Evolutionary conservation across 176 grass and related monocot genomes (phyloP), one percentile per base, ranked within the genome.

Genomic region (Metroxylon sagu): DNA sequence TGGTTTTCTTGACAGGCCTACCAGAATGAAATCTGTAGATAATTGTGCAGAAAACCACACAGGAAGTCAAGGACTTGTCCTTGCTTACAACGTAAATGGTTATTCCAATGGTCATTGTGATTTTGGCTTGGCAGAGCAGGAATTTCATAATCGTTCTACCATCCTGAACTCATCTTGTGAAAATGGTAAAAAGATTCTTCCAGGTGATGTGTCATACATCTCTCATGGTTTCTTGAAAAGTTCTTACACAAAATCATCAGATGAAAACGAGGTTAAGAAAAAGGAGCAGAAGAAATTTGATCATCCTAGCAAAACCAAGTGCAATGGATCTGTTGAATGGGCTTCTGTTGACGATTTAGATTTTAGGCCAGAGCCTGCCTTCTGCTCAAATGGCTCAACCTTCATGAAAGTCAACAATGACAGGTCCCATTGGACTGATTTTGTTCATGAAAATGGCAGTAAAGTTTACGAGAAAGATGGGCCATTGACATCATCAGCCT

Each of bases 1-100:
- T 51, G 84, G 93, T 80, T 81, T 88, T 35, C 62, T 88, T 48
- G 66, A 98, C 52, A 83, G 74, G 16, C 69, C 73, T 19, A 67
- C 77, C 43, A 76, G 55, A 59, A 59, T 73, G 50, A 92, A 82
- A 53, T 56, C 81, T 67, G 64, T 65, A 15, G 75, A 54, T 56
- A 16, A 19, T 49, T 67, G 63, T 71, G 66, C 74, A 61, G 61
- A 25, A 65, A 52, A 18, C 57, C 74, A 62, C 52, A 69, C 76
- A 64, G 52, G 43, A 15, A 19, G 23, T 4, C 52, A 65, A 18
- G 62, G 25, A 54, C 23, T 62, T 73, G 65, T 62, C 67, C 57
- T 55, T 56, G 59, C 65, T 49, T 49, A 16, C 43, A 72, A 83
- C 28, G 17, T 58, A 66, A 77, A 82, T 76, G 72, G 78, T 50